These are phyloP conservation scores for Lignosus rhinocerotis DNA, from an alignment of 1,284 basidiomycete genomes.

Conservation along the genomic window DNA sequence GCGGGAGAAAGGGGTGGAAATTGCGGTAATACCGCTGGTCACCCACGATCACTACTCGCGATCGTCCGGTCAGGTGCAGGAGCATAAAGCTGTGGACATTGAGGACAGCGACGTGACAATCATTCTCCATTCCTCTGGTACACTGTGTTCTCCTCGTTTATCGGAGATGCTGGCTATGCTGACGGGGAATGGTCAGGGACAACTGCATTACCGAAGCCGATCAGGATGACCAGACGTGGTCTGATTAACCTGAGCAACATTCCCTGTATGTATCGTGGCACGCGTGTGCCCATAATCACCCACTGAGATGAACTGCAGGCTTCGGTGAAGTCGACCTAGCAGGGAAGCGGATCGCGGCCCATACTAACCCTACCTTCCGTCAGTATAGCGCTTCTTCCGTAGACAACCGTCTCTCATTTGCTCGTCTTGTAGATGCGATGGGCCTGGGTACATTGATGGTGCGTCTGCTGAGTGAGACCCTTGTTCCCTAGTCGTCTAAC, in stretches of 20 bases:
- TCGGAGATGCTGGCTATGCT: background rate
- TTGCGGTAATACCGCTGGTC: constrained; percentile 7
- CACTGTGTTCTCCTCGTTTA: background rate
- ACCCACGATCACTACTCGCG: background rate
- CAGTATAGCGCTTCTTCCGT: background rate
- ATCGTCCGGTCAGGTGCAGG: background rate
- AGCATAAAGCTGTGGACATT: background rate
- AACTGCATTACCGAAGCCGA: constrained; percentile 32
- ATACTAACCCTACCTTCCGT: constrained; percentile 27
- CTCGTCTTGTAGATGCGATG: constrained; percentile 21
- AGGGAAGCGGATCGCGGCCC: constrained; percentile 18
- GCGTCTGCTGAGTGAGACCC: background rate
- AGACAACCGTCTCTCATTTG: background rate
- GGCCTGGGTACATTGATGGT: constrained; percentile 16
- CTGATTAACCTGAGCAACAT: constrained; percentile 15
- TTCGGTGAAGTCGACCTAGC: constrained; percentile 22
- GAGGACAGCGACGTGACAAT: constrained; percentile 10
- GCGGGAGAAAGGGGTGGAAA: constrained; percentile 1
- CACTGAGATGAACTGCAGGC: constrained; percentile 7
- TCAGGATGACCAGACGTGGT: constrained; percentile 19
- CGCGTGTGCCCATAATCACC: background rate
- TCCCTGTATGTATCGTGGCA: constrained; percentile 12
- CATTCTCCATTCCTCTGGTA: constrained; percentile 40
- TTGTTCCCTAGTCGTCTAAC: background rate
- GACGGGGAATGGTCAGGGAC: constrained; percentile 20